Evolutionary conservation across 1,284 basidiomycete species (phyloP).

Genomic region (Pseudozyma sp.): DNA sequence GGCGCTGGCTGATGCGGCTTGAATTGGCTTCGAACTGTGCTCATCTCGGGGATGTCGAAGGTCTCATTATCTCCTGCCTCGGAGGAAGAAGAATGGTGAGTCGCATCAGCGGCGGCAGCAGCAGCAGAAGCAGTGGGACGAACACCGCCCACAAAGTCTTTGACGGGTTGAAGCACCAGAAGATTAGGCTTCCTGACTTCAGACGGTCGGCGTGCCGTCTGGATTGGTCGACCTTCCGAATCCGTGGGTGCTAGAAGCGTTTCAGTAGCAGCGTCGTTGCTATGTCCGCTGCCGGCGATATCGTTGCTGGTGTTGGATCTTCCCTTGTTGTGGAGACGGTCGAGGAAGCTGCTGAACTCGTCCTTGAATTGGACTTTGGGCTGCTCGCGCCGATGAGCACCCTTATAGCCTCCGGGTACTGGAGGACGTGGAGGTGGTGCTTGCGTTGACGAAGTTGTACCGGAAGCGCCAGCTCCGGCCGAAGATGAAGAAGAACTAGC

Average conservation of each 20-base stretch:
- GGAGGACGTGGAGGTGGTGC: conserved; percentile 11
- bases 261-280: background rate
- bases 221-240: conserved; percentile 10
- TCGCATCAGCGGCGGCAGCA: background rate
- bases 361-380: conserved; percentile 27
- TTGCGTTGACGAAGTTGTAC: conserved; percentile 3
- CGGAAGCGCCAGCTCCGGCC: background rate
- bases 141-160: conserved; percentile 31
- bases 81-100: conserved; percentile 18
- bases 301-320: background rate
- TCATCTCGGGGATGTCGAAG: conserved; percentile 41
- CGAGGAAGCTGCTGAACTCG: conserved; percentile 26
- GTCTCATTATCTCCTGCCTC: conserved; percentile 24
- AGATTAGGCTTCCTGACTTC: conserved; percentile 28
- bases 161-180: conserved; percentile 25
- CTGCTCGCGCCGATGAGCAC: conserved; percentile 26
- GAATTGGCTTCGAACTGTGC: conserved; percentile 23
- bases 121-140: conserved; percentile 12
- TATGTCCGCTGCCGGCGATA: background rate
- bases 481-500: background rate
- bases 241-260: background rate
- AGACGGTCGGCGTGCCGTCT: conserved; percentile 17
- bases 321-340: conserved; percentile 7
- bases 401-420: conserved; percentile 40
- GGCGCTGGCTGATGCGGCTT: conserved; percentile 37